phyloP scores from a whole-genome alignment of 495 filamentous ascomycete species.

The Aspergillus wentii region DNA sequence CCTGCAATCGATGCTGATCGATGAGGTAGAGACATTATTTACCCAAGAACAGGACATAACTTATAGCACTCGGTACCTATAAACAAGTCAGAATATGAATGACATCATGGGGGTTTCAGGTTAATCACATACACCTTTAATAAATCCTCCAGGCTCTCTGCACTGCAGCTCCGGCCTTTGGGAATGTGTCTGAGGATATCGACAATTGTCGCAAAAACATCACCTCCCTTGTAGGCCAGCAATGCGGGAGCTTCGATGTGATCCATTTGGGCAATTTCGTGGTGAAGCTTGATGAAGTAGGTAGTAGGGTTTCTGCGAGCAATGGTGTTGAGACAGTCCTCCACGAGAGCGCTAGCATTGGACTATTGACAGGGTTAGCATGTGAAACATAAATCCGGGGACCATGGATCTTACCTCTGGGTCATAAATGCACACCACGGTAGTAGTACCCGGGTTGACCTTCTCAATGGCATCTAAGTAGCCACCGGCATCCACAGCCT shows the following conservation, averaged over 20 bases:
- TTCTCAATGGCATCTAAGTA: slow-evolving; percentile 96
- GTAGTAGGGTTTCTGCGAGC: slow-evolving; percentile 63
- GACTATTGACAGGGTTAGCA: slow-evolving; percentile 51
- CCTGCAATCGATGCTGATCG: too few relatives aligned
- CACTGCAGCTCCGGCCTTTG: slow-evolving; percentile 53
- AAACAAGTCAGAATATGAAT: too few relatives aligned
- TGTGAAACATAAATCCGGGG: slow-evolving; percentile 17
- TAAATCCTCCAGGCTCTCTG: slow-evolving; percentile 55
- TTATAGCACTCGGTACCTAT: too few relatives aligned
- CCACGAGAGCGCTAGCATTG: slow-evolving; percentile 66
- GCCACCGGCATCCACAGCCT: slow-evolving; percentile 81
- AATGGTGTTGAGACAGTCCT: slow-evolving; percentile 68
- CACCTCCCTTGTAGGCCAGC: slow-evolving; percentile 81
- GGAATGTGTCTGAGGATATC: slow-evolving; percentile 85
- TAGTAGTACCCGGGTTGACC: slow-evolving; percentile 70
- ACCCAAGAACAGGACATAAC: too few relatives aligned
- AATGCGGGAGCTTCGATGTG: slow-evolving; percentile 83
- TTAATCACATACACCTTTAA: slow-evolving; percentile 59
- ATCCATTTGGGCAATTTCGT: slow-evolving; percentile 92
- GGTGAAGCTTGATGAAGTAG: slow-evolving; percentile 88
- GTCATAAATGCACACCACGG: slow-evolving; percentile 95
- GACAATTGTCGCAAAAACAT: slow-evolving; percentile 85
- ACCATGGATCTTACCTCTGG: slow-evolving; percentile 72
- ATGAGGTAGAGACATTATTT: too few relatives aligned
- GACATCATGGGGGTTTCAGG: too few relatives aligned